Percentiles rank a stretch among this genome's conserved stretches.
Evolutionary conservation across 179 eudicot genomes (phyloP).

Genomic region (Beta lomatogona): DNA sequence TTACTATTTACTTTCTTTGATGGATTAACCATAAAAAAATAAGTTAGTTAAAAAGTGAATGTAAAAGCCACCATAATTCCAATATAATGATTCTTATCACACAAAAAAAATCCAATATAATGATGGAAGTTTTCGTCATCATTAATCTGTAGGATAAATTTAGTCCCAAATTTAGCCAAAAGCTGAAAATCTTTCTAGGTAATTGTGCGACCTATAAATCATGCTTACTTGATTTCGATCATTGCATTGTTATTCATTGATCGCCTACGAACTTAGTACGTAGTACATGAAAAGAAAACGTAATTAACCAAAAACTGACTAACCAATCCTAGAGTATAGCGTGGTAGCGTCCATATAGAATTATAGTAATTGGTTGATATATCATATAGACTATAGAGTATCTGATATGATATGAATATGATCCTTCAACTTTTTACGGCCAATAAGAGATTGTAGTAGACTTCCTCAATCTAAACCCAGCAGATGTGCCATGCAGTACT

Average conservation of each 20-base stretch:
- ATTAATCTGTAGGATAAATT: background rate
- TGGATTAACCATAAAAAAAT: too few relatives aligned
- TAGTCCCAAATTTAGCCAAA: background rate
- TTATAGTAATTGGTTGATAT: background rate
- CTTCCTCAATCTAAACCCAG: background rate
- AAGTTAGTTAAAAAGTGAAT: too few relatives aligned
- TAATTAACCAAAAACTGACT: background rate
- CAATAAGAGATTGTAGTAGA: background rate
- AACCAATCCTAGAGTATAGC: background rate
- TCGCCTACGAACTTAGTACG: too few relatives aligned
- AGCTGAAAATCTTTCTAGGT: conserved; percentile 3
- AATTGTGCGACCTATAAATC: background rate
- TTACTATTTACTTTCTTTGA: too few relatives aligned
- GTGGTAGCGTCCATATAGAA: background rate
- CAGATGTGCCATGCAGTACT: too few relatives aligned
- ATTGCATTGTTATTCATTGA: background rate
- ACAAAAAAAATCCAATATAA: too few relatives aligned
- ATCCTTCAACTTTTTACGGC: background rate
- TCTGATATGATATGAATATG: background rate
- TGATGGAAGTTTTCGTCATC: background rate
- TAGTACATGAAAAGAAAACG: too few relatives aligned
- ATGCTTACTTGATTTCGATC: conserved; percentile 1
- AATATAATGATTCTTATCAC: too few relatives aligned
- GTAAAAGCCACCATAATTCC: too few relatives aligned
- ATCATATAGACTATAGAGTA: too few relatives aligned